phyloP scores from a whole-genome alignment of 1,284 basidiomycete species.

The Inonotus hispidus region DNA sequence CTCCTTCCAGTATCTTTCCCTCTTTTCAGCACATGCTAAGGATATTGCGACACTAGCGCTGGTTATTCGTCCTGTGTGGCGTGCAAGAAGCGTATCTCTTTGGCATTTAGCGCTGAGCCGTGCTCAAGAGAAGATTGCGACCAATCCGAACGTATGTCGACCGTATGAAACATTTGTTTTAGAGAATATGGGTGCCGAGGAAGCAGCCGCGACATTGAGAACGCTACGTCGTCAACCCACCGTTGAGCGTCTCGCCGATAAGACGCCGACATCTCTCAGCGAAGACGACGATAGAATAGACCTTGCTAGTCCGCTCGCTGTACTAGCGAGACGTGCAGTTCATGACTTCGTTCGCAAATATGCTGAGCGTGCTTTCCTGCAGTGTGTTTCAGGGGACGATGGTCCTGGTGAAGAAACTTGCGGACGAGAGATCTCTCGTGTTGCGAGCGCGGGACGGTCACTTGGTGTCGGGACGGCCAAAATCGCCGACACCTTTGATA shows the following conservation, averaged over 20 bases:
- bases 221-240: slow-evolving; percentile 12
- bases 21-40: slow-evolving; percentile 34
- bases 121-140: slow-evolving; percentile 28
- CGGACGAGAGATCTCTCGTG: slow-evolving; percentile 39
- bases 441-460: slow-evolving; percentile 52
- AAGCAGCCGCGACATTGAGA: slow-evolving; percentile 32
- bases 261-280: neutral
- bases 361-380: slow-evolving; percentile 46
- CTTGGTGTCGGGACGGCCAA: slow-evolving; percentile 52
- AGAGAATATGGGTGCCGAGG: slow-evolving; percentile 42
- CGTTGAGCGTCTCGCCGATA: neutral
- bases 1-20: slow-evolving; percentile 39
- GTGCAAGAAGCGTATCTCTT: slow-evolving; percentile 31
- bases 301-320: slow-evolving; percentile 35
- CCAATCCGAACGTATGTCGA: slow-evolving; percentile 28
- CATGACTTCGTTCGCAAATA: slow-evolving; percentile 46
- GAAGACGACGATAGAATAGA: neutral
- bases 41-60: slow-evolving; percentile 57
- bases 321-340: slow-evolving; percentile 45
- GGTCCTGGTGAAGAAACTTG: slow-evolving; percentile 29
- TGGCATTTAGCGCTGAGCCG: slow-evolving; percentile 30
- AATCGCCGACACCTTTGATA: slow-evolving; percentile 50
- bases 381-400: slow-evolving; percentile 35
- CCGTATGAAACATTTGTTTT: slow-evolving; percentile 53
- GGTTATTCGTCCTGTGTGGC: slow-evolving; percentile 39